Conservation (phyloP, 805 yeast genomes). For the Metschnikowia gelsemii region DNA sequence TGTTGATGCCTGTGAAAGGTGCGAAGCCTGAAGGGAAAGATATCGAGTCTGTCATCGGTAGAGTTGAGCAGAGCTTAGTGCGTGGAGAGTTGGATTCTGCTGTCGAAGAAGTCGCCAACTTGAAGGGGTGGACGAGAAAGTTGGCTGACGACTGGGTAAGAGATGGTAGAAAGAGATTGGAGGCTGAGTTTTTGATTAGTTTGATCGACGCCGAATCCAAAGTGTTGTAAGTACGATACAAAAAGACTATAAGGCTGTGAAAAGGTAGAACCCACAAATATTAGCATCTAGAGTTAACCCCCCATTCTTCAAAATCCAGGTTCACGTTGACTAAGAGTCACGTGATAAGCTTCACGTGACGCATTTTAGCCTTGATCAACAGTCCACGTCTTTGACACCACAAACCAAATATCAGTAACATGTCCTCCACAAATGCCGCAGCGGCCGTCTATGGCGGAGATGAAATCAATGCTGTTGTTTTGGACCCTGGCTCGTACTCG, state of each 20-base stretch:
- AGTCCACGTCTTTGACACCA: not conserved
- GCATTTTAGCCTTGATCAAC: not conserved
- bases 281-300: not conserved
- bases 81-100: slow-evolving; percentile 83
- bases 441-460: slow-evolving; percentile 47
- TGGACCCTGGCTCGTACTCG: slow-evolving; percentile 84
- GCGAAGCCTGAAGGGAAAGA: slow-evolving; percentile 72
- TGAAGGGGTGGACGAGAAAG: slow-evolving; percentile 91
- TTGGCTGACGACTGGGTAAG: slow-evolving; percentile 89
- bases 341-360: slow-evolving; percentile 2
- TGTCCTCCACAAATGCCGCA: slow-evolving; percentile 18
- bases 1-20: slow-evolving; percentile 78
- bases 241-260: not conserved
- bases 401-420: not conserved
- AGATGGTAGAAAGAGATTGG: slow-evolving; percentile 86
- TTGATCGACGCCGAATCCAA: slow-evolving; percentile 65
- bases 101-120: slow-evolving; percentile 83
- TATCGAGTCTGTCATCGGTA: slow-evolving; percentile 82
- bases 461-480: slow-evolving; percentile 86
- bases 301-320: not conserved
- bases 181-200: slow-evolving; percentile 75
- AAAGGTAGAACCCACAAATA: not conserved
- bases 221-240: slow-evolving; percentile 26
- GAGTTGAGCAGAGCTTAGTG: slow-evolving; percentile 72
- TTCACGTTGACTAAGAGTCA: not conserved